These are phyloP conservation scores for Linnemannia hyalina DNA, from an alignment of 192 early-diverging fungal species.

Conservation along the genomic window DNA sequence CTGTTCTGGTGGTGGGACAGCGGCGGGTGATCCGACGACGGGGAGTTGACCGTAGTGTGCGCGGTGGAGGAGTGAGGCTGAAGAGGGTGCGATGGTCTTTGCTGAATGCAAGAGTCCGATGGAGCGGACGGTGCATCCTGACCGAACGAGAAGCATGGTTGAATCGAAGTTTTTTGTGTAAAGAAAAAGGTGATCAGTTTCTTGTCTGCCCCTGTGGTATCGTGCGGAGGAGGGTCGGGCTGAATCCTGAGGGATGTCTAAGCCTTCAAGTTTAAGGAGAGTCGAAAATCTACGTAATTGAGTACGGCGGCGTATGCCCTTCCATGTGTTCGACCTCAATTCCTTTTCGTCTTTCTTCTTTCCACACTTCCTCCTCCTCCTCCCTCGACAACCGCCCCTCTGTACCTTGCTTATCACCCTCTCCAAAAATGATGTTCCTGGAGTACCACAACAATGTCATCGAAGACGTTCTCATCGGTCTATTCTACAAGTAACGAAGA, in stretches of 20 bases:
- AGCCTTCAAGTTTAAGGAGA: no score
- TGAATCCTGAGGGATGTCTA: no score
- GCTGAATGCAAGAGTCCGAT: constrained; percentile 15
- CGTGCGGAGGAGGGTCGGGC: no score
- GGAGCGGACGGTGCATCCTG: constrained; percentile 20
- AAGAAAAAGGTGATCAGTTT: neutral
- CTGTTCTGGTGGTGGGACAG: neutral
- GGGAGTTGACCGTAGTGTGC: constrained; percentile 48
- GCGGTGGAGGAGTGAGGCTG: neutral
- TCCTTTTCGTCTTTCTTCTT: neutral
- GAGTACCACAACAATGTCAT: neutral
- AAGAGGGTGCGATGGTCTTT: neutral
- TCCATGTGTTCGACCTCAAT: neutral
- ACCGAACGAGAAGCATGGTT: constrained; percentile 18
- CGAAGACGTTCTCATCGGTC: neutral
- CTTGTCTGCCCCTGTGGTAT: no score
- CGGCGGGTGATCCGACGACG: constrained; percentile 19
- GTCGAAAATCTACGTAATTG: no score
- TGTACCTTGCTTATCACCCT: no score
- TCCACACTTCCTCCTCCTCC: no score
- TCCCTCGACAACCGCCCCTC: no score
- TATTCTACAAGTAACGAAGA: neutral
- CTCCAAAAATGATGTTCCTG: neutral
- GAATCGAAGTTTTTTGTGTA: neutral
- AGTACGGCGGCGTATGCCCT: no score